Percentiles rank a stretch among this genome's conserved stretches.
phyloP scores from a whole-genome alignment of 352 stramenopile genomes.

The Globisporangium abappressorium region DNA sequence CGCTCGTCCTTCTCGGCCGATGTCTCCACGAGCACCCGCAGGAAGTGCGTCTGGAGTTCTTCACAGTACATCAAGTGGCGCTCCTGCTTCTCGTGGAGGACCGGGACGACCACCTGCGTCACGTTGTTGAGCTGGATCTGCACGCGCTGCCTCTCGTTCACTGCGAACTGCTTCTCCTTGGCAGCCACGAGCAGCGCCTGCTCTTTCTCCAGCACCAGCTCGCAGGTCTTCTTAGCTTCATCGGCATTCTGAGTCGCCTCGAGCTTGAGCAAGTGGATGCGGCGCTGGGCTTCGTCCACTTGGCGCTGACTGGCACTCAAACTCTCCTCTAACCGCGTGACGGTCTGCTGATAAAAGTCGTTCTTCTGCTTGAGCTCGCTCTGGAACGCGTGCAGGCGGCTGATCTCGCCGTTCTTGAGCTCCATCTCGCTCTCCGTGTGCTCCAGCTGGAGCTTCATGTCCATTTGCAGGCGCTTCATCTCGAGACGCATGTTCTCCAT shows the following conservation, averaged over 20 bases:
- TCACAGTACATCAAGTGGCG: constrained; percentile 39
- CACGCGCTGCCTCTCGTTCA: constrained; percentile 36
- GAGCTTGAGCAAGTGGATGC: constrained; percentile 48
- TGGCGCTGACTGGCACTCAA: constrained; percentile 32
- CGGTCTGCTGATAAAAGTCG: constrained; percentile 45
- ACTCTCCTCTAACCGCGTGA: constrained; percentile 43
- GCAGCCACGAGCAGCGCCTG: constrained; percentile 28
- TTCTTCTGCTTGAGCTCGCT: constrained; percentile 61
- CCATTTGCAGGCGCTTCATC: constrained; percentile 72
- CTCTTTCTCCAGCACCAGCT: constrained; percentile 40
- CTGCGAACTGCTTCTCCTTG: constrained; percentile 31
- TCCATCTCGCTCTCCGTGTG: constrained; percentile 63
- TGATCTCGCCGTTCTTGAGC: constrained; percentile 71
- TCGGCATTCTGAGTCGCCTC: constrained; percentile 41
- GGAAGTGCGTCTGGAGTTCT: constrained; percentile 36
- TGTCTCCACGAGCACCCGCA: constrained; percentile 30
- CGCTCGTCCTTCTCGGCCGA: constrained; percentile 44
- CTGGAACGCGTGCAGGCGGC: constrained; percentile 41
- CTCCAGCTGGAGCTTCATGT: constrained; percentile 70
- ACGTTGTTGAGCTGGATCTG: constrained; percentile 59
- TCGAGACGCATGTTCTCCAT: constrained; percentile 57
- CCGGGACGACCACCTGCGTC: constrained; percentile 19
- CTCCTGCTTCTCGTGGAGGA: constrained; percentile 37
- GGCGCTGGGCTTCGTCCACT: constrained; percentile 47
- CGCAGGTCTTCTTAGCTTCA: constrained; percentile 27